These are phyloP conservation scores for Populus tremula DNA, from an alignment of 345 rosid genomes.

Conservation along the genomic window DNA sequence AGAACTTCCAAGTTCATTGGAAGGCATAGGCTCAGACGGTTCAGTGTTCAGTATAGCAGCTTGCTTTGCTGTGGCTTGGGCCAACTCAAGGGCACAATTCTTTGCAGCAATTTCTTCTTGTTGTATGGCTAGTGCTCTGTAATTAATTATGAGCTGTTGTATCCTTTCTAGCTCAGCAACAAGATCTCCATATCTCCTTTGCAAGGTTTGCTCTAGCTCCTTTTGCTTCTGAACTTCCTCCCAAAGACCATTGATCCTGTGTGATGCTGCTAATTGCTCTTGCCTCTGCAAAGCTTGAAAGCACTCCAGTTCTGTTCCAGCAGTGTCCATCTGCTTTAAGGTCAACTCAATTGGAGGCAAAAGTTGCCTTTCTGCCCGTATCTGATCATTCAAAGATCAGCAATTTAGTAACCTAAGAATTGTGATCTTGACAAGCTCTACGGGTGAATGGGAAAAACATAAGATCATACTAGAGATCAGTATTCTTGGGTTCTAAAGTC, in stretches of 20 bases:
- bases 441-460: not conserved
- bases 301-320: slow-evolving; percentile 89
- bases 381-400: slow-evolving; percentile 42
- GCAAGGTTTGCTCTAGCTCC: slow-evolving; percentile 73
- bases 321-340: slow-evolving; percentile 76
- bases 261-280: slow-evolving; percentile 83
- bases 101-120: slow-evolving; percentile 48
- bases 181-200: slow-evolving; percentile 66
- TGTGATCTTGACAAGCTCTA: not conserved
- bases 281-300: slow-evolving; percentile 89
- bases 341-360: slow-evolving; percentile 76
- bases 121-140: slow-evolving; percentile 51
- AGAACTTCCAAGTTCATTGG: slow-evolving; percentile 17
- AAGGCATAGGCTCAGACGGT: slow-evolving; percentile 18
- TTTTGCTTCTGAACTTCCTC: slow-evolving; percentile 92
- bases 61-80: slow-evolving; percentile 27
- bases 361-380: slow-evolving; percentile 59
- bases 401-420: not conserved
- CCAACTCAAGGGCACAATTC: slow-evolving; percentile 32
- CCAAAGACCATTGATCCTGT: slow-evolving; percentile 71
- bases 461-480: not conserved
- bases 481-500: not conserved
- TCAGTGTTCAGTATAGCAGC: slow-evolving; percentile 20
- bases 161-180: slow-evolving; percentile 56
- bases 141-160: slow-evolving; percentile 39